These are phyloP conservation scores for Oryza punctata DNA, from an alignment of 176 grass and related monocot species.

Conservation along the genomic window DNA sequence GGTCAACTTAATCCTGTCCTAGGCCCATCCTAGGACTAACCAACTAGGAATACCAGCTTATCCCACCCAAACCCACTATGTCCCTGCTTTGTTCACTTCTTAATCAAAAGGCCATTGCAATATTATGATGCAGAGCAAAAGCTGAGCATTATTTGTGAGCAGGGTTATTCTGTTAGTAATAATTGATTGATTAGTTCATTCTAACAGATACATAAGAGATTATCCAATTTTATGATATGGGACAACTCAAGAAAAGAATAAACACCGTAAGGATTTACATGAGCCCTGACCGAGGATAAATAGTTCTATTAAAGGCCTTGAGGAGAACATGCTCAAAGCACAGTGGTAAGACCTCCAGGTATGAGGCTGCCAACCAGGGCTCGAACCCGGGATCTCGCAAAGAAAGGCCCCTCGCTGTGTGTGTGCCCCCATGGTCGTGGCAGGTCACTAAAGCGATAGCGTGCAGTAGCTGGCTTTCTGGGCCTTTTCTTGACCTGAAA, in stretches of 20 bases:
- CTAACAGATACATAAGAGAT: not conserved
- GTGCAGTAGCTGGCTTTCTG: too few species aligned
- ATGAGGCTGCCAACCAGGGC: too few species aligned
- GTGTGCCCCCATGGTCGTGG: too few species aligned
- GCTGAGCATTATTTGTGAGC: not conserved
- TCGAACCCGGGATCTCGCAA: too few species aligned
- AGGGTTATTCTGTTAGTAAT: conserved; percentile 3
- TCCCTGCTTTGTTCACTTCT: not conserved
- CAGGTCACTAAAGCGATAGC: too few species aligned
- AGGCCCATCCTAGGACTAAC: not conserved
- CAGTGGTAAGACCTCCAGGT: too few species aligned
- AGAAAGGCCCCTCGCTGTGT: too few species aligned
- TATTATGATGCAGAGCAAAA: not conserved
- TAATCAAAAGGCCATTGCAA: not conserved
- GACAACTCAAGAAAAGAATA: not conserved
- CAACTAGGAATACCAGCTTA: not conserved
- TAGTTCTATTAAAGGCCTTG: not conserved
- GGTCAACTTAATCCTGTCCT: not conserved
- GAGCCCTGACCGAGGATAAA: conserved; percentile 19
- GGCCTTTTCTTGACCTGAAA: too few species aligned
- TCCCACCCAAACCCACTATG: not conserved
- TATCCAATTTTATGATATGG: not conserved
- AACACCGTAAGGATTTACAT: conserved; percentile 1
- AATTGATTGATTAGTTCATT: not conserved
- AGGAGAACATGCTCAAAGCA: too few species aligned